Percentiles rank a stretch among this genome's conserved stretches.
These are phyloP conservation scores for Lentinus brumalis DNA, from an alignment of 768 basidiomycete genomes.

Conservation along the genomic window DNA sequence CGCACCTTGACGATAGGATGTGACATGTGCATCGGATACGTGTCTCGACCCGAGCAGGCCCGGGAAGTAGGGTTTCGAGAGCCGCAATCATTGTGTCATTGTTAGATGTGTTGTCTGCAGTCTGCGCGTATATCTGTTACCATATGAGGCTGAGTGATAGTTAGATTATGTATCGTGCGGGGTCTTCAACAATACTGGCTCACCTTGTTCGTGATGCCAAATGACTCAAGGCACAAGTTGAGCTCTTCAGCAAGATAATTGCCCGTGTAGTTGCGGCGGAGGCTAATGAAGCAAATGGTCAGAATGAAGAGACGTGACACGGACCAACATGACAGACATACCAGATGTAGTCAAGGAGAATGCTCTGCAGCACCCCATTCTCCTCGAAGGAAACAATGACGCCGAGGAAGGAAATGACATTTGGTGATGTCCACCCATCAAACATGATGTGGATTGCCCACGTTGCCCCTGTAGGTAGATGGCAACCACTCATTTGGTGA, in stretches of 20 bases:
- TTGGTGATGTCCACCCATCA: not conserved
- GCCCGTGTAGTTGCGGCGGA: not conserved
- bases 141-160: no score
- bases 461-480: no score
- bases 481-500: no score
- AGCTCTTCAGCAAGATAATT: constrained; percentile 1
- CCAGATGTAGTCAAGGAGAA: no score
- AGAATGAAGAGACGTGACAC: no score
- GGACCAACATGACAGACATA: no score
- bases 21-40: not conserved
- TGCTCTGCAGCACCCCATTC: no score
- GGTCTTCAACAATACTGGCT: no score
- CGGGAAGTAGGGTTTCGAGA: not conserved
- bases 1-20: not conserved
- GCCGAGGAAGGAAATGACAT: no score
- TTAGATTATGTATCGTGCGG: no score
- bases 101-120: not conserved
- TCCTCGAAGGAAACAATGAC: no score
- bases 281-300: not conserved
- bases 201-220: no score
- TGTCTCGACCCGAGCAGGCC: not conserved
- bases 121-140: not conserved
- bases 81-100: not conserved
- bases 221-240: not conserved
- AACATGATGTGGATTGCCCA: not conserved